Evolutionary conservation across 108 stramenopile species (phyloP), one percentile per base, ranked within the genome.

Genomic region (Skeletonema marinoi): DNA sequence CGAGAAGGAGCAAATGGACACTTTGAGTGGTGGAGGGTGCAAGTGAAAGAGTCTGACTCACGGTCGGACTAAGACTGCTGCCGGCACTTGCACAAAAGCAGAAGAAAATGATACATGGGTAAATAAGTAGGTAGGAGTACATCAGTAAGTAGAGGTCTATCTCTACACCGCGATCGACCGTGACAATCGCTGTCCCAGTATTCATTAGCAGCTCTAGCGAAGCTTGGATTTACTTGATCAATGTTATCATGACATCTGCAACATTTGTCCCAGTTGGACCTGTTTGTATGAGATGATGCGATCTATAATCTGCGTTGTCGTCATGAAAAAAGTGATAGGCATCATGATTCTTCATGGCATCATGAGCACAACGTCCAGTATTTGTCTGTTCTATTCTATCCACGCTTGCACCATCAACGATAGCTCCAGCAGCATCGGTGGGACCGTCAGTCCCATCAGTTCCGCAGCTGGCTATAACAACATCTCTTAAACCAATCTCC

Each of bases 401-500:
- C 3, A 89, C 73, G 33, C 90, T 89, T 17, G 74, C 76, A 14
- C 88, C 90, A 60, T 92, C 89, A n/a, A 96, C 92, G 44, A 96
- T 76, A 9, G 93, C 93, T 56, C 95, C 95, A 32, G 93, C 95
- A 12, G 95, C 95, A 86, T 96, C 93, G 11, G 93, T 96, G 11
- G 95, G 95, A 29, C 95, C 95, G 75, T 96, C 95, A 6, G 91
- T 93, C 6, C 95, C 95, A 81, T 96, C 95, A 8, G 95, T 94
- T 3, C 95, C 95, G 10, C 87, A 83, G 70, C 88, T 87, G 10
- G 89, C 89, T 25, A 94, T 29, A 25, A 92, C 88, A 16, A 93
- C 87, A 76, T 93, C 86, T 30, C 88, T 80, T 70, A 96, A 66
- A 9, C 68, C 72, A 42, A 90, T 62, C 63, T 84, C 67, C 0